A percentile compares a stretch with the other conserved stretches of the same genome.
phyloP scores from a whole-genome alignment of 164 flowering plant genomes.

The Santalum album region DNA sequence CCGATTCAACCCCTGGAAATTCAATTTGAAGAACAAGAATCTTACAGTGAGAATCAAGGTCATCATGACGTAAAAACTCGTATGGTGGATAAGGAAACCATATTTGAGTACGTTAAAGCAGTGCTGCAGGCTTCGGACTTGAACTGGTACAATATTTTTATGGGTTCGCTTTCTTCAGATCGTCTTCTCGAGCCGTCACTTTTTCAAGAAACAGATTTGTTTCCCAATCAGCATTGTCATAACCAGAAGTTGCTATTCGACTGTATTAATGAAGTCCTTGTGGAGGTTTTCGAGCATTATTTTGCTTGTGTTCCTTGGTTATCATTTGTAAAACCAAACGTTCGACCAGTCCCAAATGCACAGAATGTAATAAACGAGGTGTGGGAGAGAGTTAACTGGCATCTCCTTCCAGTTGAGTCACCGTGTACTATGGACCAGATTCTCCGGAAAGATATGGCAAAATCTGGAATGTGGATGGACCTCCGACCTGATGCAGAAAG shows the following conservation, averaged over 20 bases:
- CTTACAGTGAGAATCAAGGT: constrained; percentile 15
- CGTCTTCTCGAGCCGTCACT: constrained; percentile 52
- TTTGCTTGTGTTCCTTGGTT: constrained; percentile 36
- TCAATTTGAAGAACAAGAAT: constrained; percentile 47
- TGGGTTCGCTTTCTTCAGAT: constrained; percentile 34
- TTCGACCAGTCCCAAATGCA: constrained; percentile 38
- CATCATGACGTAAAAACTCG: constrained; percentile 15
- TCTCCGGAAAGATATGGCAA: constrained; percentile 57
- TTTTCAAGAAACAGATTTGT: constrained; percentile 42
- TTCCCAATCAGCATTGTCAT: constrained; percentile 30
- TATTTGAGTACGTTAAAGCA: constrained; percentile 49
- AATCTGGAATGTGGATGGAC: constrained; percentile 58
- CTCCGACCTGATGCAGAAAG: constrained; percentile 35
- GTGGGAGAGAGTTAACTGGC: constrained; percentile 49
- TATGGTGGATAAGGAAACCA: constrained; percentile 29
- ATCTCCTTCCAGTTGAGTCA: constrained; percentile 26
- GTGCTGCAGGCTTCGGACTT: constrained; percentile 50
- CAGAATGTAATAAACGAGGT: constrained; percentile 38
- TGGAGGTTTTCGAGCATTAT: constrained; percentile 42
- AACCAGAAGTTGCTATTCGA: constrained; percentile 69
- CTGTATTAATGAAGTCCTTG: constrained; percentile 62
- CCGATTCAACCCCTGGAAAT: constrained; percentile 48
- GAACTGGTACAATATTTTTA: constrained; percentile 40
- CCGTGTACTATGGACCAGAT: constrained; percentile 56
- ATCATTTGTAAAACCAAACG: constrained; percentile 32